These are phyloP conservation scores for Kingdonia uniflora DNA, from an alignment of 164 flowering plant genomes.

Conservation along the genomic window DNA sequence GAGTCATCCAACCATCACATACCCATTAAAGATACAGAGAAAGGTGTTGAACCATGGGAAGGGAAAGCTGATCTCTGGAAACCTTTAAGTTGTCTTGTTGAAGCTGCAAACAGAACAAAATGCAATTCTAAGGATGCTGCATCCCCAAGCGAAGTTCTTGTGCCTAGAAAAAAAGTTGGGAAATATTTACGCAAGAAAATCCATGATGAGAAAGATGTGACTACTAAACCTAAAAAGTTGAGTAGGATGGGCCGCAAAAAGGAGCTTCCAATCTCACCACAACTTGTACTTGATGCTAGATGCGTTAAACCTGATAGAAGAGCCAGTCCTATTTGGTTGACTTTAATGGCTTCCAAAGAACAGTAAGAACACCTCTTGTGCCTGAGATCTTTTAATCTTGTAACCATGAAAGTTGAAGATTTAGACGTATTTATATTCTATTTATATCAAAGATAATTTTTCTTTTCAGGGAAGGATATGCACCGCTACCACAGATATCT, in stretches of 20 bases:
- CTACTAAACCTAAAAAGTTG: slow-evolving; percentile 43
- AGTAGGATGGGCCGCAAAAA: slow-evolving; percentile 34
- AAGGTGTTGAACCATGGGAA: slow-evolving; percentile 31
- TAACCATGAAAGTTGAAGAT: background rate
- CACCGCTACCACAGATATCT: slow-evolving; percentile 46
- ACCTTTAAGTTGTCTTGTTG: slow-evolving; percentile 81
- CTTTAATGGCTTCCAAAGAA: slow-evolving; percentile 63
- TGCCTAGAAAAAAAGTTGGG: slow-evolving; percentile 34
- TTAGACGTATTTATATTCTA: background rate
- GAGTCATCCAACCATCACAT: slow-evolving; percentile 35
- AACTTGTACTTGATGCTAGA: slow-evolving; percentile 42
- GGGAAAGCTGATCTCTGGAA: slow-evolving; percentile 80
- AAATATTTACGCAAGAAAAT: slow-evolving; percentile 34
- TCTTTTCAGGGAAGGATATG: slow-evolving; percentile 50
- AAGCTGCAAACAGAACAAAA: slow-evolving; percentile 83
- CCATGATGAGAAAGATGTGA: slow-evolving; percentile 34
- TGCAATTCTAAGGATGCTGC: slow-evolving; percentile 8
- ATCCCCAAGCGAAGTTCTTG: slow-evolving; percentile 18
- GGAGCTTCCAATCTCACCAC: slow-evolving; percentile 30
- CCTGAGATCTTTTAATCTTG: background rate
- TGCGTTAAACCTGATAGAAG: slow-evolving; percentile 30
- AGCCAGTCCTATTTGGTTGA: slow-evolving; percentile 76
- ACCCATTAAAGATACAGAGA: slow-evolving; percentile 30
- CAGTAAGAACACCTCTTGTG: slow-evolving; percentile 40
- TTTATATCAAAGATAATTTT: background rate